Evolutionary conservation across 2,329 filamentous ascomycete species (phyloP).

Genomic region (Phaeosphaeria sp.): DNA sequence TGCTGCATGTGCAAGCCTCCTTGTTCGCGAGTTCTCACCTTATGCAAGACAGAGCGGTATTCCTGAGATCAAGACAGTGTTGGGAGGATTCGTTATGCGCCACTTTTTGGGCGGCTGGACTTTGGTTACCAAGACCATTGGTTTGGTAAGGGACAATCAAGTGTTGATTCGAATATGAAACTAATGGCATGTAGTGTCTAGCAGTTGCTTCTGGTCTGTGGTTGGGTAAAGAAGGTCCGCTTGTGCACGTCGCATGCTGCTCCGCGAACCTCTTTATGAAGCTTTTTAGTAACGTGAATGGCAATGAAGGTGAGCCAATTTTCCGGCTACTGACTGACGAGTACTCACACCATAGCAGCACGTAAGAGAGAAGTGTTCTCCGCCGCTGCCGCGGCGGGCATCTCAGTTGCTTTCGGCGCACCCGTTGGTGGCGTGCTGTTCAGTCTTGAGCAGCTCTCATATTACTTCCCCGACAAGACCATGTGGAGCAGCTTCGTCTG

Average conservation of each 20-base stretch:
- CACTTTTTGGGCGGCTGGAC: slow-evolving; percentile 90
- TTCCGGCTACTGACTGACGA: slow-evolving; percentile 22
- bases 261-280: slow-evolving; percentile 96
- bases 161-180: slow-evolving; percentile 14
- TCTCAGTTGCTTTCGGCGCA: slow-evolving; percentile 92
- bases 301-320: slow-evolving; percentile 75
- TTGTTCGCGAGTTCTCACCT: slow-evolving; percentile 83
- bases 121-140: slow-evolving; percentile 85
- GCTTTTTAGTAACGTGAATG: slow-evolving; percentile 78
- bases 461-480: slow-evolving; percentile 98
- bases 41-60: slow-evolving; percentile 96
- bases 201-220: slow-evolving; percentile 94
- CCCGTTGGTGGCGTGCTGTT: slow-evolving; percentile 95
- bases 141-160: slow-evolving; percentile 66
- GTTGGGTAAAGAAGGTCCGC: slow-evolving; percentile 93
- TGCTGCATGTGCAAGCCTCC: slow-evolving; percentile 75
- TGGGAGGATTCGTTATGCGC: slow-evolving; percentile 92
- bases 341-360: slow-evolving; percentile 57
- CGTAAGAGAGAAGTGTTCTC: slow-evolving; percentile 93
- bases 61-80: slow-evolving; percentile 94
- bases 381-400: slow-evolving; percentile 88
- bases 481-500: slow-evolving; percentile 99
- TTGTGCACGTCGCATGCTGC: slow-evolving; percentile 96
- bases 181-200: slow-evolving; percentile 69
- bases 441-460: slow-evolving; percentile 93